Base-by-base conservation (phyloP, 169 alveolate genomes). In the Neospora caninum region DNA sequence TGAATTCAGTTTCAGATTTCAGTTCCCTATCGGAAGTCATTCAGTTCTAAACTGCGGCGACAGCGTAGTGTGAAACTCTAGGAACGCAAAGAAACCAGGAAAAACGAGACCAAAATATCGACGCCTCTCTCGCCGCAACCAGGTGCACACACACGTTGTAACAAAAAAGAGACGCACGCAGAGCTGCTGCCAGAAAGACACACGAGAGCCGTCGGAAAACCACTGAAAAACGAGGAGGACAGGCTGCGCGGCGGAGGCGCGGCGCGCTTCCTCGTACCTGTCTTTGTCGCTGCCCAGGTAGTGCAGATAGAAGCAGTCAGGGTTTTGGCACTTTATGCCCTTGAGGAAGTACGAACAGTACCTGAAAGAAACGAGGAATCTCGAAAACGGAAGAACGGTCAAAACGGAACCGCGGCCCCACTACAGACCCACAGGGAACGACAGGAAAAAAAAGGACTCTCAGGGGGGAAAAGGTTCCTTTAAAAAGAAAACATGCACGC, bases 271-370 rank as follows among this genome's bases (percentile, higher is more conserved):
- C 10, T 7, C 94, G 20, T 0, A 94, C 95, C 96, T 97, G 64
- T 97, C 98, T 16, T 96, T 78, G 36, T 95, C 98, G 82, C 97
- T 97, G 0, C 98, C 99, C 39, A 97, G 92, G 53, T 97, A 96
- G 96, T 98, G 99, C 43, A 98, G 96, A 93, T 98, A 98, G 94
- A 98, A 98, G 94, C 99, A 98, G 88, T 98, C 99, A 69, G 97
- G 97, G 94, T 98, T 98, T 89, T 95, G 96, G 91, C 99, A 98
- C 42, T 96, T 95, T 43, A 96, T 93, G 53, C 97, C 98, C 96
- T 97, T 97, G 82, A 98, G 96, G 95, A 98, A 98, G 92, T 97
- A 96, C 84, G 98, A 95, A 93, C 99, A 98, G 94, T 98, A 93
- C 92, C 95, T 93, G 42, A 58, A 53, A 16, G 36, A 7, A 13